Conservation (phyloP, 805 yeast genomes). For the Kockiozyma suomiensis region DNA sequence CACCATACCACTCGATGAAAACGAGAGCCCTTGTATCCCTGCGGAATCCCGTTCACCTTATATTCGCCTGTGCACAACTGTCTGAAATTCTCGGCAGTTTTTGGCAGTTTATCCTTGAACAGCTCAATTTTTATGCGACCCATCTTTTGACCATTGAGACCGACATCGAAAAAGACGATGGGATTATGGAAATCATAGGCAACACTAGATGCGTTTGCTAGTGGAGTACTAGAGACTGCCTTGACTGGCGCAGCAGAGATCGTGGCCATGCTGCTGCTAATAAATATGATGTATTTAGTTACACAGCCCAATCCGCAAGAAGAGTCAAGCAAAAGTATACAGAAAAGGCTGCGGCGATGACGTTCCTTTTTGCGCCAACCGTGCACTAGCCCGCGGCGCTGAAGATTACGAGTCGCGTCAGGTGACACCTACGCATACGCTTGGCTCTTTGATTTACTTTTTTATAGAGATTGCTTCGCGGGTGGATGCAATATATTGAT, state of each 20-base stretch:
- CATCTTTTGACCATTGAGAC: constrained; percentile 36
- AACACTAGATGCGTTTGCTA: background rate
- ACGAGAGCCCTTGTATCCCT: constrained; percentile 47
- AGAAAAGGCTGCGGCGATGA: background rate
- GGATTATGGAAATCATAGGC: constrained; percentile 39
- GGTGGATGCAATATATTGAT: too few species aligned
- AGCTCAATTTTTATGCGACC: constrained; percentile 54
- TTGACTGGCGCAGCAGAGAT: constrained; percentile 13
- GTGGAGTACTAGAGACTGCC: background rate
- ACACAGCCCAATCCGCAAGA: background rate
- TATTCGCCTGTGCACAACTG: constrained; percentile 58
- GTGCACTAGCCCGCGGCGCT: background rate
- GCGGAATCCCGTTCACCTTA: constrained; percentile 45
- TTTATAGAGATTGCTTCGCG: too few species aligned
- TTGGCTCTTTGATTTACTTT: too few species aligned
- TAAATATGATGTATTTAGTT: too few species aligned
- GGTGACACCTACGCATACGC: too few species aligned
- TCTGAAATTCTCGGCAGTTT: constrained; percentile 55
- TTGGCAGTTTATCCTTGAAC: constrained; percentile 48
- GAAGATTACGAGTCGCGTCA: background rate
- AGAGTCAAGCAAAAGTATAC: background rate
- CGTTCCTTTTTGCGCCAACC: background rate
- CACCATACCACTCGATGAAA: constrained; percentile 32
- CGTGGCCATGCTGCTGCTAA: too few species aligned
- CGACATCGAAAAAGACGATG: constrained; percentile 49